A percentile compares a stretch with the other conserved stretches of the same genome.
Conservation (phyloP, 2,329 filamentous ascomycete genomes). For the Cercospora nicotianae region DNA sequence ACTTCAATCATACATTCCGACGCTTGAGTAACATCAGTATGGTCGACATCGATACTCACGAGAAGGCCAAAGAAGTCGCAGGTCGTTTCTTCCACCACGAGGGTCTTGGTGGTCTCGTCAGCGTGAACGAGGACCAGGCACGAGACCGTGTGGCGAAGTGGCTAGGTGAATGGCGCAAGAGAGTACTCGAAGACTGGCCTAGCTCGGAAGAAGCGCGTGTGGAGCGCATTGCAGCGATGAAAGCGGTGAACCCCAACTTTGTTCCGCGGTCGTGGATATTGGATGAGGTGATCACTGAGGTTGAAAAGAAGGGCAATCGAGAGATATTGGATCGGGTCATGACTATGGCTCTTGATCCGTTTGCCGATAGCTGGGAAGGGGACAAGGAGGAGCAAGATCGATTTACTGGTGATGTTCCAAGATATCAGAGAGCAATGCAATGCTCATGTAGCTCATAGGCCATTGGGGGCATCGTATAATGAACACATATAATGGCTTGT, state of each 20-base stretch:
- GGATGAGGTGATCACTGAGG: conserved; percentile 86
- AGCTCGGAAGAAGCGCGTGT: conserved; percentile 55
- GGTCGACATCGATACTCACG: conserved; percentile 63
- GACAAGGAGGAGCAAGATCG: conserved; percentile 74
- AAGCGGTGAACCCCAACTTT: conserved; percentile 87
- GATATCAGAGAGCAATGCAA: conserved; percentile 75
- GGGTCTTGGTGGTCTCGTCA: conserved; percentile 59
- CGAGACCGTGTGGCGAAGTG: conserved; percentile 70
- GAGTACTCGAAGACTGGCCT: conserved; percentile 76
- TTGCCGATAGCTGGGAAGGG: conserved; percentile 72
- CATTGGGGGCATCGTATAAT: neutral
- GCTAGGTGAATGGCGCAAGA: conserved; percentile 74
- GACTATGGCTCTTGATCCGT: conserved; percentile 81
- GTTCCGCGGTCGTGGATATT: conserved; percentile 87
- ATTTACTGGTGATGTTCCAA: conserved; percentile 84
- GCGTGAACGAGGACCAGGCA: conserved; percentile 61
- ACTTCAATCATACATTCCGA: conserved; percentile 94
- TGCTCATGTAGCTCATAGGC: conserved; percentile 87
- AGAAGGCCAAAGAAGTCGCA: conserved; percentile 64
- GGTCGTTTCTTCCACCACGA: conserved; percentile 78
- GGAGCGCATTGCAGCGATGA: conserved; percentile 72
- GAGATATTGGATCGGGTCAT: conserved; percentile 75
- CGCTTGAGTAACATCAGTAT: conserved; percentile 66
- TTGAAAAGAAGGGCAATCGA: conserved; percentile 80
- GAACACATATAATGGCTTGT: neutral